These are phyloP conservation scores for Otatea glauca DNA, from an alignment of 176 grass and related monocot genomes.

Conservation along the genomic window DNA sequence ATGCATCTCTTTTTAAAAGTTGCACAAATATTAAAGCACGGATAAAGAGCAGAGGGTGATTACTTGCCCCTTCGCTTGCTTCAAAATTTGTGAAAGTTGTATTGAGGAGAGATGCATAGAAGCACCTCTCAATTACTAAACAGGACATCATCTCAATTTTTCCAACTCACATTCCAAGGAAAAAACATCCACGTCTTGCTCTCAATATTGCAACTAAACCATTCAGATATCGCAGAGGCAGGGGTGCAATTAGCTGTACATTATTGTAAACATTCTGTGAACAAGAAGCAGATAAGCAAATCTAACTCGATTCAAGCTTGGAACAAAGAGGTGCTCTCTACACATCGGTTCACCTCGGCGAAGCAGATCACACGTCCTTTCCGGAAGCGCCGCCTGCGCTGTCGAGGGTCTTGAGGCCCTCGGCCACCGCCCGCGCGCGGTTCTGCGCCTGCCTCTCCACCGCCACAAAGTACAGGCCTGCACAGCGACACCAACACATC, in stretches of 20 bases:
- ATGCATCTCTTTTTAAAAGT: too few species aligned
- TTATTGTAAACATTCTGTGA: slow-evolving; percentile 40
- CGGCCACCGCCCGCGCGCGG: slow-evolving; percentile 63
- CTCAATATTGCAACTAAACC: neutral
- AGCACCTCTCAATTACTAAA: neutral
- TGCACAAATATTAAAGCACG: too few species aligned
- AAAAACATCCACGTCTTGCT: slow-evolving; percentile 22
- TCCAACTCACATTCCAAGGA: neutral
- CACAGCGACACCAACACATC: neutral
- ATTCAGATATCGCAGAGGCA: neutral
- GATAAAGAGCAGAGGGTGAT: too few species aligned
- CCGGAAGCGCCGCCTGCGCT: slow-evolving; percentile 20
- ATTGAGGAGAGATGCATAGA: too few species aligned
- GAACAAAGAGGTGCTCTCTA: slow-evolving; percentile 13
- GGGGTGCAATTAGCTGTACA: slow-evolving; percentile 34
- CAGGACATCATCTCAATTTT: slow-evolving; percentile 1
- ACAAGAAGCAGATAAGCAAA: slow-evolving; percentile 19
- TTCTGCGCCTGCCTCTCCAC: slow-evolving; percentile 94
- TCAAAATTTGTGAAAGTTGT: too few species aligned
- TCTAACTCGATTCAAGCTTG: neutral
- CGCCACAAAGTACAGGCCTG: slow-evolving; percentile 81
- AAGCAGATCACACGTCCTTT: slow-evolving; percentile 51
- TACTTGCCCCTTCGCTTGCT: too few species aligned
- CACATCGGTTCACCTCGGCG: slow-evolving; percentile 23
- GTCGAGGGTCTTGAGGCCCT: slow-evolving; percentile 69